Conservation (phyloP, 257 asterid species). For the Prunella vulgaris region DNA sequence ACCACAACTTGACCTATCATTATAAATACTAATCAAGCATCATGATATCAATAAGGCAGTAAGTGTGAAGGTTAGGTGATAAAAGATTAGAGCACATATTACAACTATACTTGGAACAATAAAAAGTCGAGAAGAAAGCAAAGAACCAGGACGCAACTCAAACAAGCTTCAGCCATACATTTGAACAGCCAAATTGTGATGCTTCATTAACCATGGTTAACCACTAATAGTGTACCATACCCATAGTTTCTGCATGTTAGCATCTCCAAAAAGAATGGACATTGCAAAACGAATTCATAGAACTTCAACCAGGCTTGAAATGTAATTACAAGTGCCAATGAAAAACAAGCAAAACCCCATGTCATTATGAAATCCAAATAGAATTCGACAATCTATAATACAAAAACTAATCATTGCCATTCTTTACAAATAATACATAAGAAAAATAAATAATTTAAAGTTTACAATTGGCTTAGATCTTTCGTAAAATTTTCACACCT, state of each 20-base stretch:
- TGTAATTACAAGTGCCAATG: neutral
- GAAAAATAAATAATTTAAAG: neutral
- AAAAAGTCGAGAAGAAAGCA: neutral
- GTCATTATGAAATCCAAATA: neutral
- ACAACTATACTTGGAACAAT: neutral
- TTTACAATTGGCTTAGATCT: neutral
- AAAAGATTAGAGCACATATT: neutral
- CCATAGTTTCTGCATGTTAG: neutral
- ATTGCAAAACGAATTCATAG: neutral
- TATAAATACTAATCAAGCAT: slow-evolving; percentile 12
- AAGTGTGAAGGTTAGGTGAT: neutral
- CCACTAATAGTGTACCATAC: neutral
- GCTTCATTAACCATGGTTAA: slow-evolving; percentile 1
- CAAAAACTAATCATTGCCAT: neutral
- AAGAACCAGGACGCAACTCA: neutral
- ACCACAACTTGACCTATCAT: slow-evolving; percentile 58
- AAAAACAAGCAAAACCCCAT: neutral
- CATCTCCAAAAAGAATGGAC: neutral
- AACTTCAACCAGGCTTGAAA: neutral
- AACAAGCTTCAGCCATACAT: neutral
- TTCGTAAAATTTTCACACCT: slow-evolving; percentile 28
- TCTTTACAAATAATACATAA: neutral
- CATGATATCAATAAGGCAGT: neutral
- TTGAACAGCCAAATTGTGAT: neutral
- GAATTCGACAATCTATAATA: neutral